These are phyloP conservation scores for Hypseocharis bilobata DNA, from an alignment of 441 rosid genomes.

Conservation along the genomic window DNA sequence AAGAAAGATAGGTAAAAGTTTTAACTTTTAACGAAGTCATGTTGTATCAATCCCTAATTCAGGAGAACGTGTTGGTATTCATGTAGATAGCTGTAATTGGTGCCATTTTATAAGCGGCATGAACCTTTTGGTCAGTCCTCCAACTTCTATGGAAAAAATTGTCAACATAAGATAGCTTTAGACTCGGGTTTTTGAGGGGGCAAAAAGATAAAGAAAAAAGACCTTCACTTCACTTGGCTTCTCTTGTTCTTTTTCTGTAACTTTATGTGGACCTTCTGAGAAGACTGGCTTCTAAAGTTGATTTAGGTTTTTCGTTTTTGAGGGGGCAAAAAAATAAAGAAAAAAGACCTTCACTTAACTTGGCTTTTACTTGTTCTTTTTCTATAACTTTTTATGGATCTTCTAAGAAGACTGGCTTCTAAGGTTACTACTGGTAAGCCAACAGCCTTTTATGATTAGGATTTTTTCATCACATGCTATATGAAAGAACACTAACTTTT, in stretches of 20 bases:
- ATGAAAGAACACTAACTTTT: not conserved
- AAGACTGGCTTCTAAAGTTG: not conserved
- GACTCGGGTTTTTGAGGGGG: not conserved
- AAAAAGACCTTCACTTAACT: not conserved
- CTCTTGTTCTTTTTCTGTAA: not conserved
- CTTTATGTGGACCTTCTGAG: not conserved
- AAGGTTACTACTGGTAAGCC: not conserved
- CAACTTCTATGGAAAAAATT: constrained; percentile 1
- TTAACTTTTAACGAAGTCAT: too few species aligned
- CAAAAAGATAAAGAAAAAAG: not conserved
- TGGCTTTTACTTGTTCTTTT: too few species aligned
- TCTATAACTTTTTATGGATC: not conserved
- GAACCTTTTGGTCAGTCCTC: not conserved
- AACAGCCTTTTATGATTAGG: not conserved
- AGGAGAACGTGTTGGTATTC: not conserved
- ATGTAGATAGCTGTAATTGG: not conserved
- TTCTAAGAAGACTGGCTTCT: not conserved
- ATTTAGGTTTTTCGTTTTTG: not conserved
- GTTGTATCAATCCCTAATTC: not conserved
- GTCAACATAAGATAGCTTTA: not conserved
- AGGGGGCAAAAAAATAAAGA: not conserved
- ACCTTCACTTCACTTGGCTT: not conserved
- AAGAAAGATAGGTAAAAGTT: not conserved
- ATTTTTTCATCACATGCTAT: not conserved
- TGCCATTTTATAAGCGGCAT: not conserved